Conservation (phyloP, 2,329 filamentous ascomycete genomes). For the Penicillium occitanis region DNA sequence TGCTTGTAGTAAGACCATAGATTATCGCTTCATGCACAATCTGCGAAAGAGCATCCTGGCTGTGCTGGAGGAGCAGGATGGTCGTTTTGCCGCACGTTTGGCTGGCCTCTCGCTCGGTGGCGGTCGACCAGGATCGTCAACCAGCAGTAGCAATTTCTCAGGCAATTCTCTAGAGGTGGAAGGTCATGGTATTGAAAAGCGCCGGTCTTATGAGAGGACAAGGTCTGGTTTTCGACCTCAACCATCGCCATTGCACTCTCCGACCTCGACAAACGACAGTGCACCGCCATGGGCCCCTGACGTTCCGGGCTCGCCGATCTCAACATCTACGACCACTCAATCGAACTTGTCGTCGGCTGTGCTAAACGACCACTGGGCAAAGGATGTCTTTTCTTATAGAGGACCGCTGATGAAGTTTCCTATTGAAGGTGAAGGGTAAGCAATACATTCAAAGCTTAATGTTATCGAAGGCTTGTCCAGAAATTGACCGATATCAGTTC, state of each 20-base stretch:
- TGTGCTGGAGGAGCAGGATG: slow-evolving; percentile 33
- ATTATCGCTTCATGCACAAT: slow-evolving; percentile 29
- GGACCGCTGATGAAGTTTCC: slow-evolving; percentile 33
- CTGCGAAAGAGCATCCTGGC: slow-evolving; percentile 30
- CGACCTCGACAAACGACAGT: slow-evolving; percentile 32
- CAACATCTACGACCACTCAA: slow-evolving; percentile 34
- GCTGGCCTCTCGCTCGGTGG: slow-evolving; percentile 30
- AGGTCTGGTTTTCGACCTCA: slow-evolving; percentile 30
- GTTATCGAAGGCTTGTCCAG: not conserved
- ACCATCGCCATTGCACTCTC: slow-evolving; percentile 30
- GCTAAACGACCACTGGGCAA: slow-evolving; percentile 44
- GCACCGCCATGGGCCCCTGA: slow-evolving; percentile 34
- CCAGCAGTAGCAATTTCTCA: slow-evolving; percentile 30
- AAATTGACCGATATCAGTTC: slow-evolving; percentile 29
- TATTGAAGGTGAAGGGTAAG: slow-evolving; percentile 34
- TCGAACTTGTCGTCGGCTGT: slow-evolving; percentile 31
- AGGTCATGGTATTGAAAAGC: slow-evolving; percentile 31
- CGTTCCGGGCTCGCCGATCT: slow-evolving; percentile 36
- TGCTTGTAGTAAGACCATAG: slow-evolving; percentile 30
- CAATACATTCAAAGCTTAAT: not conserved
- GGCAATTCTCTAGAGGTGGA: slow-evolving; percentile 28
- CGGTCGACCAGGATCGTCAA: slow-evolving; percentile 28
- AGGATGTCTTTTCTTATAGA: slow-evolving; percentile 36
- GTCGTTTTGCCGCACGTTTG: slow-evolving; percentile 30
- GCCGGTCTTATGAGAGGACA: slow-evolving; percentile 38